Evolutionary conservation across 768 basidiomycete genomes (phyloP).

Genomic region (Gautieria morchelliformis): DNA sequence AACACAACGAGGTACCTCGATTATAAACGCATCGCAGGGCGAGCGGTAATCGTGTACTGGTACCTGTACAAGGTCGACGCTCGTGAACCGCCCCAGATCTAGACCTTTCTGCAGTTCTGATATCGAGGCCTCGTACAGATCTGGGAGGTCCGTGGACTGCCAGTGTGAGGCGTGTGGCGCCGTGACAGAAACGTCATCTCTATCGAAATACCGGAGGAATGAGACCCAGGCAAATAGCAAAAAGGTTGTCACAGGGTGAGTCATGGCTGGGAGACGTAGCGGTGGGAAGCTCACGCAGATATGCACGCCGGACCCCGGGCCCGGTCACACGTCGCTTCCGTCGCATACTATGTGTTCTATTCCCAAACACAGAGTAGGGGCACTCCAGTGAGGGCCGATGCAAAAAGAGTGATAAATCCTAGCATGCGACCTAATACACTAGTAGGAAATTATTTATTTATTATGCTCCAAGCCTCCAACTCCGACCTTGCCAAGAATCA

Average conservation of each 20-base stretch:
- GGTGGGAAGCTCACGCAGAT: too few relatives aligned
- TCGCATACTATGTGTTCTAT: too few relatives aligned
- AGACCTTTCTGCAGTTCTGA: constrained; percentile 30
- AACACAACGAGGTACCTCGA: neutral
- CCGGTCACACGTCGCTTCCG: too few relatives aligned
- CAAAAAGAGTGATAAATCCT: too few relatives aligned
- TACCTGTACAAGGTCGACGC: constrained; percentile 33
- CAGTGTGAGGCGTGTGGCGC: neutral
- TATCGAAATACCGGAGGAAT: neutral
- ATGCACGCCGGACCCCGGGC: too few relatives aligned
- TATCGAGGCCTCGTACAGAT: constrained; percentile 33
- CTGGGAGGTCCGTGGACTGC: constrained; percentile 20
- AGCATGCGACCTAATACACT: too few relatives aligned
- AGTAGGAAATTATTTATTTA: too few relatives aligned
- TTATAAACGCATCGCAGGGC: neutral
- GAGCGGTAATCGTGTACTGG: constrained; percentile 17
- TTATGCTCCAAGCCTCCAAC: too few relatives aligned
- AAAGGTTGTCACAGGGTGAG: neutral
- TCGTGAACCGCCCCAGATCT: constrained; percentile 26
- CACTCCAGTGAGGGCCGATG: too few relatives aligned
- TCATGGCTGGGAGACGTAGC: neutral
- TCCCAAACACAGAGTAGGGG: too few relatives aligned
- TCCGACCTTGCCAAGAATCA: too few relatives aligned
- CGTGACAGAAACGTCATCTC: neutral
- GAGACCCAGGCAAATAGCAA: neutral